Evolutionary conservation across 2,329 filamentous ascomycete species (phyloP).

Genomic region (Sporothrix curviconia): DNA sequence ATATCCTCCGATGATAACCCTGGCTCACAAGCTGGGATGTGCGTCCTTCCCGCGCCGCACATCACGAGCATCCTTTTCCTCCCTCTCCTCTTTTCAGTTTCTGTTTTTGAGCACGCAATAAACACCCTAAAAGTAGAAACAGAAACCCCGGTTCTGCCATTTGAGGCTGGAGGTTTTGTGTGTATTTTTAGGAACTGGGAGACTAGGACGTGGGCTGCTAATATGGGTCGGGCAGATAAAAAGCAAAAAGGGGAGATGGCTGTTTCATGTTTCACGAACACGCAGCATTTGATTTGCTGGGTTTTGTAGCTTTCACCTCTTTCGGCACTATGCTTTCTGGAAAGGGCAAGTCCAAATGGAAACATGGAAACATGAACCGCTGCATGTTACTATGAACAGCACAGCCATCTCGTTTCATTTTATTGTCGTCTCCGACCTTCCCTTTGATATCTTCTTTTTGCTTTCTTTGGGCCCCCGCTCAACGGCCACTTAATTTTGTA

Average conservation of each 20-base stretch:
- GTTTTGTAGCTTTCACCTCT: neutral
- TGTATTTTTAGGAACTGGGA: slow-evolving; percentile 5
- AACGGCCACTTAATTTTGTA: neutral
- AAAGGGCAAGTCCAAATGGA: too few species aligned
- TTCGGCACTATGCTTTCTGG: neutral
- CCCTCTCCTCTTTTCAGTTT: too few species aligned
- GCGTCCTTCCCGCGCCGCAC: neutral
- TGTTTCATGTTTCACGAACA: slow-evolving; percentile 11
- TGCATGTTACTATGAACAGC: neutral
- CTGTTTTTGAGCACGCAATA: too few species aligned
- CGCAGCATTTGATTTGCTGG: slow-evolving; percentile 4
- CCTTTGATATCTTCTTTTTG: neutral
- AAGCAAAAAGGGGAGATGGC: neutral
- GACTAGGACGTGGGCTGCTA: too few species aligned
- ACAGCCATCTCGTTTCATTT: neutral
- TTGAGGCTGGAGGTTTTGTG: too few species aligned
- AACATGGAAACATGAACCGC: neutral
- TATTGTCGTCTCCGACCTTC: neutral
- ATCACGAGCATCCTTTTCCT: too few species aligned
- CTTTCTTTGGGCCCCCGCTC: neutral
- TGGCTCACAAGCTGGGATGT: neutral
- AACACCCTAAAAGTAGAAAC: too few species aligned
- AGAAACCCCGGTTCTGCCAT: too few species aligned
- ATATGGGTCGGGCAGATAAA: too few species aligned
- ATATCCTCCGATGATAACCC: neutral